These are phyloP conservation scores for Fomitopsis palustris DNA, from an alignment of 1,284 basidiomycete genomes.

Conservation along the genomic window DNA sequence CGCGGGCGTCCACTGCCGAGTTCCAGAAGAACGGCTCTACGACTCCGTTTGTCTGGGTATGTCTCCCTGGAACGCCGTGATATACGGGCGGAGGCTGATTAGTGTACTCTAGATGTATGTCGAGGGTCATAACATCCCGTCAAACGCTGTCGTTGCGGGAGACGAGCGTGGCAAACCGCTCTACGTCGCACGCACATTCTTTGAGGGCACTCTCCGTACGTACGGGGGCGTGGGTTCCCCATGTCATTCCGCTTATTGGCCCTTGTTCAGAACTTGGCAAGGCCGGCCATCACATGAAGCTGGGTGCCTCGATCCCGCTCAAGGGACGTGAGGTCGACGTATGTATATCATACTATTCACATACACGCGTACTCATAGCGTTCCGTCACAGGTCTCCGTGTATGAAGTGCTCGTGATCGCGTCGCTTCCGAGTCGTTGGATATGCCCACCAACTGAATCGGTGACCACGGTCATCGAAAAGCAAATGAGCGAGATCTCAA, in stretches of 20 bases:
- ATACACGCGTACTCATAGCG: neutral
- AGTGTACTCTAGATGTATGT: neutral
- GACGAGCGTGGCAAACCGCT: constrained; percentile 1
- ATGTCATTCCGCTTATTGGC: neutral
- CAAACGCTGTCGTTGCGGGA: neutral
- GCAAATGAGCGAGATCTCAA: neutral
- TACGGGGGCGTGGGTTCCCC: neutral
- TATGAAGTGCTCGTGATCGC: neutral
- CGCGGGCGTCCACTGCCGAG: neutral
- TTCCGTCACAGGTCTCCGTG: neutral
- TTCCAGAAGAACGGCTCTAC: neutral
- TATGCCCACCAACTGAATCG: neutral
- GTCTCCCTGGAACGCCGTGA: neutral
- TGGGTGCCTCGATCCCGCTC: neutral
- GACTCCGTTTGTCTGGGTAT: neutral
- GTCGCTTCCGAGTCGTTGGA: neutral
- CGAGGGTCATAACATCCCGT: neutral
- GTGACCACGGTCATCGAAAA: neutral
- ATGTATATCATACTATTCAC: neutral
- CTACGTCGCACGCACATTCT: constrained; percentile 2
- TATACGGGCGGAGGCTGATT: neutral
- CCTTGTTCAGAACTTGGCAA: neutral
- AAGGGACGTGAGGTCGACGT: constrained; percentile 1
- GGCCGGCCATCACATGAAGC: neutral
- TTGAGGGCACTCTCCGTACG: neutral